phyloP scores from a whole-genome alignment of 2,329 filamentous ascomycete species.

The Microthyrium microscopicum region DNA sequence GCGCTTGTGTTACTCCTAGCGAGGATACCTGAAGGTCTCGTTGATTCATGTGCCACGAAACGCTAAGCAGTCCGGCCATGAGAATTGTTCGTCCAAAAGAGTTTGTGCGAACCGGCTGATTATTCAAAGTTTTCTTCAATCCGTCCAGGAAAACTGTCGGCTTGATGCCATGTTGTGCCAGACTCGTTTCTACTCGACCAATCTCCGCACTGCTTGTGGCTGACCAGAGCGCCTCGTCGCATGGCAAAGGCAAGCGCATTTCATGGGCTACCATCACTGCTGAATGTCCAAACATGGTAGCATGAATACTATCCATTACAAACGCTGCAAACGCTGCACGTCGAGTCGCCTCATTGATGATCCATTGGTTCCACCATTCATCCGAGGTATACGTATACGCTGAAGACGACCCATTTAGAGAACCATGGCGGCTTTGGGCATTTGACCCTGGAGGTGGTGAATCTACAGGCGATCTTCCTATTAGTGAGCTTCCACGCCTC shows the following conservation, averaged over 20 bases:
- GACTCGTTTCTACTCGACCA: slow-evolving; percentile 61
- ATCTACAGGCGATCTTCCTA: slow-evolving; percentile 70
- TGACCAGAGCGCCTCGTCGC: slow-evolving; percentile 84
- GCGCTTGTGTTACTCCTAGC: slow-evolving; percentile 59
- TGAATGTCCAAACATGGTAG: slow-evolving; percentile 94
- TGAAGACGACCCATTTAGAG: slow-evolving; percentile 19
- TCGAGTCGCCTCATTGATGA: slow-evolving; percentile 79
- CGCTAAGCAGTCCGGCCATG: slow-evolving; percentile 84
- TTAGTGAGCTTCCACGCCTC: slow-evolving; percentile 80
- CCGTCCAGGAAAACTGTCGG: slow-evolving; percentile 80
- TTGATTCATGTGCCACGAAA: slow-evolving; percentile 97
- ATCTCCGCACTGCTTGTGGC: slow-evolving; percentile 80
- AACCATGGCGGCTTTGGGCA: slow-evolving; percentile 20
- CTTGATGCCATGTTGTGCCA: slow-evolving; percentile 68
- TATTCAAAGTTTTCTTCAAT: slow-evolving; percentile 73
- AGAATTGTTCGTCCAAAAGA: slow-evolving; percentile 84
- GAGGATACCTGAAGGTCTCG: slow-evolving; percentile 84
- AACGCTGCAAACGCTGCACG: slow-evolving; percentile 88
- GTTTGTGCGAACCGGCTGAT: slow-evolving; percentile 76
- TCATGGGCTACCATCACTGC: slow-evolving; percentile 96
- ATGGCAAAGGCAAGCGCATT: slow-evolving; percentile 78
- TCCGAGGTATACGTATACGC: slow-evolving; percentile 47
- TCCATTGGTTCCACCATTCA: slow-evolving; percentile 94
- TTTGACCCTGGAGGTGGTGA: slow-evolving; percentile 58
- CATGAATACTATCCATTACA: slow-evolving; percentile 86